These are phyloP conservation scores for Lenwebbia sp. DNA, from an alignment of 345 rosid genomes.

Conservation along the genomic window DNA sequence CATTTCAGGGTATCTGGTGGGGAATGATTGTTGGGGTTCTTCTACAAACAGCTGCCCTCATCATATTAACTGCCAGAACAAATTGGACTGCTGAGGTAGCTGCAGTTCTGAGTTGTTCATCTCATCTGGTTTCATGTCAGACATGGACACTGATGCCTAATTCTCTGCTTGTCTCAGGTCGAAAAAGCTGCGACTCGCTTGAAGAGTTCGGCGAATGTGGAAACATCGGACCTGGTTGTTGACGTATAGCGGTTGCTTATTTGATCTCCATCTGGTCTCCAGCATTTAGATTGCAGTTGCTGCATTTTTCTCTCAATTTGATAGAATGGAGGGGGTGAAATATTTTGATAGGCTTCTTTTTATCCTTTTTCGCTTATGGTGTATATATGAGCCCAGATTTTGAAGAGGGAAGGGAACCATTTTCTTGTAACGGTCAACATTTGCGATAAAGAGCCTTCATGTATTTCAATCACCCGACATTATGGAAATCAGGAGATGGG, in stretches of 20 bases:
- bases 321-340: neutral
- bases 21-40: conserved; percentile 74
- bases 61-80: conserved; percentile 60
- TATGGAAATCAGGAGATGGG: neutral
- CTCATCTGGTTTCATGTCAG: neutral
- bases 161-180: conserved; percentile 30
- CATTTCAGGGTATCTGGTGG: conserved; percentile 91
- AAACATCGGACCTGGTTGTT: conserved; percentile 8
- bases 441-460: neutral
- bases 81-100: conserved; percentile 75
- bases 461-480: neutral
- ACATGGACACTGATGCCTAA: neutral
- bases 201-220: conserved; percentile 29
- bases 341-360: neutral
- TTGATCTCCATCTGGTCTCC: neutral
- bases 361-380: neutral
- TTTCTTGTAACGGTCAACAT: neutral
- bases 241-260: neutral
- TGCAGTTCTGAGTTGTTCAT: neutral
- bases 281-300: neutral
- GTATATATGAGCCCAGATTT: neutral
- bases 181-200: conserved; percentile 51
- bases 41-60: conserved; percentile 51
- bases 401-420: neutral
- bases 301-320: neutral